Evolutionary conservation across 345 rosid genomes (phyloP).

Genomic region (Euphorbia tirucalli): DNA sequence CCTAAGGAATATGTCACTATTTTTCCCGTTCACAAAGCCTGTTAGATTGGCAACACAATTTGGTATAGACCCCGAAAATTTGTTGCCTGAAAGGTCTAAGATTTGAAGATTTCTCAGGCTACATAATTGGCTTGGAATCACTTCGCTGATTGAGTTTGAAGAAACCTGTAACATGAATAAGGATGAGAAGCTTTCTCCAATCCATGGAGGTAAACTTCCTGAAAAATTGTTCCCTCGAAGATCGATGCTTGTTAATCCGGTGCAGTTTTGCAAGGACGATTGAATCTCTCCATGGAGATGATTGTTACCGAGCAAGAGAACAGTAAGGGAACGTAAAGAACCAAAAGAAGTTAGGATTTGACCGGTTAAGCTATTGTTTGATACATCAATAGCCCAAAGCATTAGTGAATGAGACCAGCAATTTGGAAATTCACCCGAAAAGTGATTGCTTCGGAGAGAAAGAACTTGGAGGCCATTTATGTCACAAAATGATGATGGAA

Average conservation of each 20-base stretch:
- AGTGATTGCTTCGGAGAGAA: constrained; percentile 3
- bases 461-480: constrained; percentile 3
- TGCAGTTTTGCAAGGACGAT: constrained; percentile 43
- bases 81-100: constrained; percentile 19
- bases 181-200: constrained; percentile 1
- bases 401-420: neutral
- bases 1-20: constrained; percentile 4
- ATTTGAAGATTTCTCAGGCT: constrained; percentile 6
- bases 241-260: constrained; percentile 47
- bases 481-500: constrained; percentile 22
- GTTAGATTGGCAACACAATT: constrained; percentile 16
- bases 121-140: constrained; percentile 11
- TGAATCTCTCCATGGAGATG: constrained; percentile 44
- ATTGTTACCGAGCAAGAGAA: constrained; percentile 40
- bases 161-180: constrained; percentile 10
- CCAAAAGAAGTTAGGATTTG: constrained; percentile 41
- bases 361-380: constrained; percentile 48
- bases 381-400: constrained; percentile 31
- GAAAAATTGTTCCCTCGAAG: constrained; percentile 47
- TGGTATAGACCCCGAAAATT: constrained; percentile 18
- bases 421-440: constrained; percentile 1
- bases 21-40: neutral
- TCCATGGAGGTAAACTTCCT: constrained; percentile 45
- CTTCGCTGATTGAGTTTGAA: constrained; percentile 1
- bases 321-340: constrained; percentile 1